Evolutionary conservation across 306 rosid species (phyloP), one percentile per base, ranked within the genome.

Genomic region (Trifolium fragiferum): DNA sequence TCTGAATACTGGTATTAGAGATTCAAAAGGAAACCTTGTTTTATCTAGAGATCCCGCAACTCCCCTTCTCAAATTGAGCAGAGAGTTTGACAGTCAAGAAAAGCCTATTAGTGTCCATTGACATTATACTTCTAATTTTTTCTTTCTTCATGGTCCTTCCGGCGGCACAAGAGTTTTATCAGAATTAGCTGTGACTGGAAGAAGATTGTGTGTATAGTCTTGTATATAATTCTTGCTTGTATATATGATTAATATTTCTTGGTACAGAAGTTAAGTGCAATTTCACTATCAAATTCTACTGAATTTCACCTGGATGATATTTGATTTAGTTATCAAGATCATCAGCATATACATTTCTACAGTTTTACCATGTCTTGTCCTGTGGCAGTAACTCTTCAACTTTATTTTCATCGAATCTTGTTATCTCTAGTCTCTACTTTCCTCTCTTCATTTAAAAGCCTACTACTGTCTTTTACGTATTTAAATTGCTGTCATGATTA

Each of bases 11-110:
- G 67, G 81, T 73, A 62, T 53, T 66, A 72, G 77, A 10, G 99
- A 95, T 83, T 51, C 43, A 14, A 69, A 37, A 16, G 99, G 98
- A 78, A 95, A 92, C 81, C 12, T 83, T 7, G 20, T 88, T 67
- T 61, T 87, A 69, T 88, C 89, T 49, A 89, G 88, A 76, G 83
- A 87, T 73, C 96, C 83, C 27, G 83, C 82, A 70, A 82, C 71
- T 65, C 80, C 89, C 41, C 59, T 76, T 60, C 80, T 90, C 73
- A 84, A 82, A 80, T 73, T 85, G 82, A 87, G 69, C 15, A 46
- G 64, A 35, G 71, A 62, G 76, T 68, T 80, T 8, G 84, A 77
- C 44, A 70, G 68, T 84, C 51, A 70, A 19, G 83, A 72, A 70
- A 64, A 80, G 33, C 73, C 75, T 11, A 11, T 84, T 37, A 75